Evolutionary conservation across 331 rosid genomes (phyloP).

Genomic region (Acacia concinna): DNA sequence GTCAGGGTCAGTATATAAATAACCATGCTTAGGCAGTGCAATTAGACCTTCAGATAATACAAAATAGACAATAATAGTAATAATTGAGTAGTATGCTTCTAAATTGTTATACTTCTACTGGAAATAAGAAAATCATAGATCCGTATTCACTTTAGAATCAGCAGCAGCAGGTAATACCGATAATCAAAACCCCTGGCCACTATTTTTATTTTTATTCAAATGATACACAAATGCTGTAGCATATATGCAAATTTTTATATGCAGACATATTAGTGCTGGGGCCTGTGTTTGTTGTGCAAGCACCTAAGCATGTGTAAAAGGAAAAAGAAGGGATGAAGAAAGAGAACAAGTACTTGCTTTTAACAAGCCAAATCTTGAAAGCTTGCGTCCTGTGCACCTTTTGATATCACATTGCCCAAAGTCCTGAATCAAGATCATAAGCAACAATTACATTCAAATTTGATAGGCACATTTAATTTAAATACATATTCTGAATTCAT

Average conservation of each 20-base stretch:
- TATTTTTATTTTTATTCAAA: neutral
- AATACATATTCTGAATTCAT: neutral
- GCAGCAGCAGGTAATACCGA: neutral
- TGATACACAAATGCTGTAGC: neutral
- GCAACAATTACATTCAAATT: slow-evolving; percentile 26
- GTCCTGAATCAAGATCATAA: slow-evolving; percentile 60
- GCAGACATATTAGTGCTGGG: neutral
- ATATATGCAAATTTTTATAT: neutral
- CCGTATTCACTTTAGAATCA: neutral
- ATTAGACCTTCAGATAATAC: slow-evolving; percentile 10
- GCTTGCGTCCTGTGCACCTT: slow-evolving; percentile 95
- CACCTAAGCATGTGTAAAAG: slow-evolving; percentile 4
- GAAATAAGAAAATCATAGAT: neutral
- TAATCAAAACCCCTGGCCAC: slow-evolving; percentile 6
- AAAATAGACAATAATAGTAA: neutral
- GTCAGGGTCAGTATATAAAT: slow-evolving; percentile 28
- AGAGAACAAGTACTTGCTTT: slow-evolving; percentile 58
- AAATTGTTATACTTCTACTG: neutral
- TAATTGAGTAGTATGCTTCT: neutral
- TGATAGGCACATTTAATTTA: neutral
- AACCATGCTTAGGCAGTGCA: slow-evolving; percentile 25
- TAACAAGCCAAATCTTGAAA: slow-evolving; percentile 74
- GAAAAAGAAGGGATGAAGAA: slow-evolving; percentile 14
- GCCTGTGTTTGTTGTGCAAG: neutral
- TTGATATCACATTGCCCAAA: slow-evolving; percentile 94